phyloP scores from a whole-genome alignment of 2,329 filamentous ascomycete species.

The Juglanconis sp. region DNA sequence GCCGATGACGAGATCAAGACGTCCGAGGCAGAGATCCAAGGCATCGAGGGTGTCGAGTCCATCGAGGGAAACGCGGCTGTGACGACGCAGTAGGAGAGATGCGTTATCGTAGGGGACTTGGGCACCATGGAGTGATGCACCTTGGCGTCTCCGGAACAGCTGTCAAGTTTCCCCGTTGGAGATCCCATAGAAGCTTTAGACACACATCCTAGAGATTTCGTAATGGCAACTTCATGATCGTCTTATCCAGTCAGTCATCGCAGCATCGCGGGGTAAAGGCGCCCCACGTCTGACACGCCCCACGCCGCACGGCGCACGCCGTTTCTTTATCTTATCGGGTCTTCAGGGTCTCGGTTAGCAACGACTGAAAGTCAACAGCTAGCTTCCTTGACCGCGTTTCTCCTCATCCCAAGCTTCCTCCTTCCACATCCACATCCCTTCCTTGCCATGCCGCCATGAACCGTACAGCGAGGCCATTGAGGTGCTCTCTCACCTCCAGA shows the following conservation, averaged over 20 bases:
- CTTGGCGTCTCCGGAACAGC: background rate
- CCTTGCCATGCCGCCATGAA: slow-evolving; percentile 45
- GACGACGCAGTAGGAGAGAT: slow-evolving; percentile 60
- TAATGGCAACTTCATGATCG: background rate
- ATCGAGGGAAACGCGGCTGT: slow-evolving; percentile 75
- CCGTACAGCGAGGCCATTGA: slow-evolving; percentile 35
- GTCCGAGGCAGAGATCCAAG: slow-evolving; percentile 42
- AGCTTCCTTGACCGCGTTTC: background rate
- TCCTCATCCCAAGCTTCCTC: background rate
- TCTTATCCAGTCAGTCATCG: background rate
- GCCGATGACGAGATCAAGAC: slow-evolving; percentile 63
- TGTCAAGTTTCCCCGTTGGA: background rate
- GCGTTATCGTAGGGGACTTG: background rate
- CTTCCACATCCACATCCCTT: background rate
- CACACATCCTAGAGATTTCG: background rate
- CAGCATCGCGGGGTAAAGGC: slow-evolving; percentile 14
- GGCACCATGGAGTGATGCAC: background rate
- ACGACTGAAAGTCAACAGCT: no score
- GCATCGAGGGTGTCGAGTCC: slow-evolving; percentile 66
- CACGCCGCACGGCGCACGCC: background rate
- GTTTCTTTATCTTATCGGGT: slow-evolving; percentile 12
- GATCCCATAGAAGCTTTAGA: background rate
- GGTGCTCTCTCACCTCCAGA: slow-evolving; percentile 29
- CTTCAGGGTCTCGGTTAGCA: background rate
- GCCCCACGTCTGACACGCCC: background rate